A percentile compares a stretch with the other conserved stretches of the same genome.
Conservation (phyloP, 2,329 filamentous ascomycete genomes). For the Zymoseptoria brevis region DNA sequence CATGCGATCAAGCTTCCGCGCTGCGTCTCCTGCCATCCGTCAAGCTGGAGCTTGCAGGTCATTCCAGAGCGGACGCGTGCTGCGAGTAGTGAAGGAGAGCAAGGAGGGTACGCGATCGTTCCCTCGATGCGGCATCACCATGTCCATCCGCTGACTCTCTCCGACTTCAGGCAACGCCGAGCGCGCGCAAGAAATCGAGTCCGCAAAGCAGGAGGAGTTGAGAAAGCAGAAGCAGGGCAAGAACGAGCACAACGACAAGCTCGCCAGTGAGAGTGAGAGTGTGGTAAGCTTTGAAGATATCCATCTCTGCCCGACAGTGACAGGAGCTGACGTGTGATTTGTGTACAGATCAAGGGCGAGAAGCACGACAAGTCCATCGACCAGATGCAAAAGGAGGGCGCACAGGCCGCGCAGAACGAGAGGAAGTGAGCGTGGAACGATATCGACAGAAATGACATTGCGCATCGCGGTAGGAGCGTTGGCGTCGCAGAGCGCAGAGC, state of each 20-base stretch:
- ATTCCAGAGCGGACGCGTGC: conserved; percentile 32
- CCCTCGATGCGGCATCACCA: too few relatives aligned
- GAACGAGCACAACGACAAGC: conserved; percentile 67
- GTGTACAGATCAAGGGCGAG: conserved; percentile 30
- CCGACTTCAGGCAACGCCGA: conserved; percentile 34
- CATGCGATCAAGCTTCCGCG: conserved; percentile 23
- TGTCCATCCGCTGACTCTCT: too few relatives aligned
- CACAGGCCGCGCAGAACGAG: conserved; percentile 25
- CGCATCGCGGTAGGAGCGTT: not conserved
- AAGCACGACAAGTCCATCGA: conserved; percentile 24
- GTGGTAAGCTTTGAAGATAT: conserved; percentile 43
- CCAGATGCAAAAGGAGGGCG: conserved; percentile 30
- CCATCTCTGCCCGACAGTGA: not conserved
- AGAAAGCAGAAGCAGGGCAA: conserved; percentile 49
- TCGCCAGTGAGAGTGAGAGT: conserved; percentile 74
- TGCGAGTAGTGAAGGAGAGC: conserved; percentile 37
- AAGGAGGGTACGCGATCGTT: conserved; percentile 33
- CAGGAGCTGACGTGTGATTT: not conserved
- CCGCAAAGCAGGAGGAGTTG: conserved; percentile 55
- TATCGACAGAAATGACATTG: not conserved
- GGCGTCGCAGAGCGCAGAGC: not conserved
- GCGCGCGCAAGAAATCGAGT: conserved; percentile 38
- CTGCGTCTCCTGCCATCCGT: conserved; percentile 15
- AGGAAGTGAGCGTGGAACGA: conserved; percentile 8
- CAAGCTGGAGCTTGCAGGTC: conserved; percentile 16